Evolutionary conservation across 2,329 filamentous ascomycete species (phyloP).

Genomic region (Claviceps africana): DNA sequence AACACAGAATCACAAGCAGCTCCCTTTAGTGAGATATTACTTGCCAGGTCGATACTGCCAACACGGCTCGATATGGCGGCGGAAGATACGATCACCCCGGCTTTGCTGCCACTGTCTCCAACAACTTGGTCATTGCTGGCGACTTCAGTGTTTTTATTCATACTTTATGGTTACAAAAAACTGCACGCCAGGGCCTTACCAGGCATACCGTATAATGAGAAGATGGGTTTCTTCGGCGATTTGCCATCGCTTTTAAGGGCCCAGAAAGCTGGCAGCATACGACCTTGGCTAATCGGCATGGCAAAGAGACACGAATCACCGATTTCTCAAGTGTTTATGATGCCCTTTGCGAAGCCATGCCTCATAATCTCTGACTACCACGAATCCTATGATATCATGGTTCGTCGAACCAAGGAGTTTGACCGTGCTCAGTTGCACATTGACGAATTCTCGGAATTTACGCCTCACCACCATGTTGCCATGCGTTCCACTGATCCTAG

Average conservation of each 20-base stretch:
- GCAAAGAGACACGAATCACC: not conserved
- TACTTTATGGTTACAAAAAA: not conserved
- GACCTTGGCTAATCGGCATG: not conserved
- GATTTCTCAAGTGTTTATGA: not conserved
- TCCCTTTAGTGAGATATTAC: no score
- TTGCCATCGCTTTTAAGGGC: not conserved
- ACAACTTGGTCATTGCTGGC: not conserved
- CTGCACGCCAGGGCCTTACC: not conserved
- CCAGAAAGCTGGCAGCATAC: not conserved
- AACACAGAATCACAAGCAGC: not conserved
- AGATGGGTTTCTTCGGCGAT: not conserved
- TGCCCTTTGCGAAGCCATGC: not conserved
- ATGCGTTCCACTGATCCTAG: conserved; percentile 13
- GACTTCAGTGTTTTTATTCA: not conserved
- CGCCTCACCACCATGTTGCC: conserved; percentile 15
- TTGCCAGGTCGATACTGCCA: not conserved
- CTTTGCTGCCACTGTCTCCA: not conserved
- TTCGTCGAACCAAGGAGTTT: not conserved
- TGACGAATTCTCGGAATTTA: not conserved
- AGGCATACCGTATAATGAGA: conserved; percentile 2
- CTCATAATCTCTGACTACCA: not conserved
- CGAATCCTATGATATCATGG: conserved; percentile 1
- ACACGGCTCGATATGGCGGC: not conserved
- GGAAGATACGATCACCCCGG: not conserved
- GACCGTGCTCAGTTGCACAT: not conserved